These are phyloP conservation scores for Misopates orontium DNA, from an alignment of 257 asterid genomes.

Conservation along the genomic window DNA sequence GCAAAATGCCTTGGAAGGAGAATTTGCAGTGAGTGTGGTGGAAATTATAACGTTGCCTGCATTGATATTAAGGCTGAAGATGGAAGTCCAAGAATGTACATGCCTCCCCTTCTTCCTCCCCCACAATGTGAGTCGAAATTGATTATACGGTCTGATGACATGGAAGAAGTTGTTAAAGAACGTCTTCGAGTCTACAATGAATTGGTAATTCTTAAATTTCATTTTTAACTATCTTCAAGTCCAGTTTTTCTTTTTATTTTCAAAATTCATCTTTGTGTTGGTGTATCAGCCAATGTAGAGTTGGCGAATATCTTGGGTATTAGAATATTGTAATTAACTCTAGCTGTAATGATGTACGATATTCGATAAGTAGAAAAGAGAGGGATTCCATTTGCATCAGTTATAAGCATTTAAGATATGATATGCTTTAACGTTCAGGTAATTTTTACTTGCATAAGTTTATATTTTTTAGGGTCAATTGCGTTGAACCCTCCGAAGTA, in stretches of 20 bases:
- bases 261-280: neutral
- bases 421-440: too few species aligned
- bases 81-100: slow-evolving; percentile 66
- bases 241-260: neutral
- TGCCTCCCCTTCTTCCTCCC: slow-evolving; percentile 99
- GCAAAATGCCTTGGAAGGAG: slow-evolving; percentile 98
- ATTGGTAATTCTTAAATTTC: slow-evolving; percentile 44
- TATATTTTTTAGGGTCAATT: too few species aligned
- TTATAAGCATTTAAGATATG: too few species aligned
- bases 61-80: slow-evolving; percentile 72
- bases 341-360: neutral
- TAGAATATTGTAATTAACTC: neutral
- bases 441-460: too few species aligned
- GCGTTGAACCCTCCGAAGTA: too few species aligned
- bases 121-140: slow-evolving; percentile 77
- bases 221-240: neutral
- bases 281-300: neutral
- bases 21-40: slow-evolving; percentile 86
- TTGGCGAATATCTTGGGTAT: neutral
- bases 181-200: slow-evolving; percentile 77
- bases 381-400: neutral
- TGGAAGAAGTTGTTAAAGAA: slow-evolving; percentile 81
- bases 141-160: slow-evolving; percentile 82
- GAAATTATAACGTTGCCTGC: slow-evolving; percentile 83
- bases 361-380: neutral